These are phyloP conservation scores for Saccharomyces hybrid DNA, from an alignment of 1,139 yeast genomes.

Conservation along the genomic window DNA sequence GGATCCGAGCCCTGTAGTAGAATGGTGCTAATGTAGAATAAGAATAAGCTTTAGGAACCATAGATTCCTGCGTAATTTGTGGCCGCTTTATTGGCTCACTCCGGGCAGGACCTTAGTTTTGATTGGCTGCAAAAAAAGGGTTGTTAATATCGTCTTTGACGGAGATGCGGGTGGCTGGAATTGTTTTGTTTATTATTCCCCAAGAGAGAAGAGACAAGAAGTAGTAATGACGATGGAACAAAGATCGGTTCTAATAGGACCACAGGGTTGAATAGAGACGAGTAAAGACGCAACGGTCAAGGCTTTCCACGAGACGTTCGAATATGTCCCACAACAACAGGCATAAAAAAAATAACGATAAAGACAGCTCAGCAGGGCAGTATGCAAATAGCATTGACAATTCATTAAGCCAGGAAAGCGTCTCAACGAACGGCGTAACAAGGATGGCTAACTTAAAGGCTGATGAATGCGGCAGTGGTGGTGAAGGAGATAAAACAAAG, in stretches of 20 bases:
- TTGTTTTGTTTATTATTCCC: neutral
- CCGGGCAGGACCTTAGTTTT: neutral
- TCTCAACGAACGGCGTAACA: neutral
- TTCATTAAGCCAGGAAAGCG: neutral
- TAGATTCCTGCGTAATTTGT: neutral
- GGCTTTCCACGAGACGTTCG: neutral
- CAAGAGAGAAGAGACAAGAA: neutral
- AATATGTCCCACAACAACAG: neutral
- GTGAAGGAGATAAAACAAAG: constrained; percentile 12
- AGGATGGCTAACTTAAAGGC: neutral
- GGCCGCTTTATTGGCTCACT: constrained; percentile 1
- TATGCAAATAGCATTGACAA: neutral
- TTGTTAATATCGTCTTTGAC: neutral
- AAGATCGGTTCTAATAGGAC: neutral
- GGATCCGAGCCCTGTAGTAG: neutral
- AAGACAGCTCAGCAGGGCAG: neutral
- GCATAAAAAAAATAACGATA: neutral
- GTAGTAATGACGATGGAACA: neutral
- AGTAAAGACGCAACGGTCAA: neutral
- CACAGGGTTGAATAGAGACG: neutral
- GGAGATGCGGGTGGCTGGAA: neutral
- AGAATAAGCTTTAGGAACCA: neutral
- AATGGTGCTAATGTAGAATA: neutral
- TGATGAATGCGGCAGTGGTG: constrained; percentile 8
- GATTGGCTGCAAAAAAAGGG: neutral